Evolutionary conservation across 2,329 filamentous ascomycete species (phyloP).

Genomic region (Colletotrichum siamense): DNA sequence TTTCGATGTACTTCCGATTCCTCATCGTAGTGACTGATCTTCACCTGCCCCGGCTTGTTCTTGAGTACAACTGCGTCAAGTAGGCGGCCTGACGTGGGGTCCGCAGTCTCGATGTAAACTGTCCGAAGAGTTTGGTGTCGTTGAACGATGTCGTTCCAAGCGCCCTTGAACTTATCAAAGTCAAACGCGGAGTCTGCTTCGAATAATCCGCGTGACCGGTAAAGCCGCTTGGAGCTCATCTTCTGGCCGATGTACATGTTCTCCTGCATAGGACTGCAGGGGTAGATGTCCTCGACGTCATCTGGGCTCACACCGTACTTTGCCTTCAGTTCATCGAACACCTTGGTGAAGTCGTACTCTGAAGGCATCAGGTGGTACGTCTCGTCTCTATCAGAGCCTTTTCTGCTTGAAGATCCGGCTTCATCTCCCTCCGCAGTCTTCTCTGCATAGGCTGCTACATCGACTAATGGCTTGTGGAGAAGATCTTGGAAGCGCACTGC

Average conservation of each 20-base stretch:
- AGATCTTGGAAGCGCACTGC: constrained; percentile 6
- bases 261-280: constrained; percentile 42
- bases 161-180: not conserved
- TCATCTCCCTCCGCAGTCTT: not conserved
- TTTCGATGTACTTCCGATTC: not conserved
- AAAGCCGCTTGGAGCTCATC: constrained; percentile 27
- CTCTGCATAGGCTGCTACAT: not conserved
- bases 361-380: not conserved
- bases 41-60: not conserved
- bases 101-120: not conserved
- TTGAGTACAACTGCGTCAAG: constrained; percentile 16
- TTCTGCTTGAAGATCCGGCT: not conserved
- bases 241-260: constrained; percentile 38
- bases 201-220: constrained; percentile 26
- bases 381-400: not conserved
- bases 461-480: not conserved
- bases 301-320: not conserved
- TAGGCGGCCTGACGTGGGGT: not conserved
- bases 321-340: not conserved
- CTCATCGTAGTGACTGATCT: constrained; percentile 10
- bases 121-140: constrained; percentile 22
- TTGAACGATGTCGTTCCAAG: constrained; percentile 10
- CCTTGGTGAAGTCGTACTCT: not conserved
- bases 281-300: constrained; percentile 36
- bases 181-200: not conserved